These are phyloP conservation scores for Coemansia sp. DNA, from an alignment of 192 early-diverging fungal species.

Conservation along the genomic window DNA sequence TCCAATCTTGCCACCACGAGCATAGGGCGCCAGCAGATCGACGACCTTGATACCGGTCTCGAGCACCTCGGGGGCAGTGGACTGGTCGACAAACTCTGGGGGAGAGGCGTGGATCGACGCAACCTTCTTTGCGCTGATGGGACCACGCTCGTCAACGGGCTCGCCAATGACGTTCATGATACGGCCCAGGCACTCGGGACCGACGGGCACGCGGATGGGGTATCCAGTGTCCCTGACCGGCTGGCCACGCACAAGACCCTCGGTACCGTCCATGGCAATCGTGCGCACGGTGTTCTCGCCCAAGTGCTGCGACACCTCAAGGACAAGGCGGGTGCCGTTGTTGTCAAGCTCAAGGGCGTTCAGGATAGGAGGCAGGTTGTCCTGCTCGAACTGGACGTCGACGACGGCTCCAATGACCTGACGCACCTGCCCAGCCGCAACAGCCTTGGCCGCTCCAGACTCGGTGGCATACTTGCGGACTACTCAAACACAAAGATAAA, in stretches of 20 bases:
- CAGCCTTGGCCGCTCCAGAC: conserved; percentile 46
- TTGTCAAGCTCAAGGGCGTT: conserved; percentile 95
- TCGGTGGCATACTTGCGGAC: conserved; percentile 65
- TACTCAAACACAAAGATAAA: conserved; percentile 5
- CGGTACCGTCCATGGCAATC: conserved; percentile 99
- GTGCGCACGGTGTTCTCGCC: conserved; percentile 98
- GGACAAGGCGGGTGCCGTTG: conserved; percentile 79
- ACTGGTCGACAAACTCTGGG: conserved; percentile 94
- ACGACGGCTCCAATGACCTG: conserved; percentile 98
- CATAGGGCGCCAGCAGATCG: conserved; percentile 95
- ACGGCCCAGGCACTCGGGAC: conserved; percentile 92
- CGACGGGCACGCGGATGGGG: conserved; percentile 90
- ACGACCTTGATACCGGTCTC: conserved; percentile 99
- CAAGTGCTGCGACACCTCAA: conserved; percentile 95
- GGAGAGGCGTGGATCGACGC: conserved; percentile 89
- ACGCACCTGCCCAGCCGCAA: conserved; percentile 75
- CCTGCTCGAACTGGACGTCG: conserved; percentile 92
- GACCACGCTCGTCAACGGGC: conserved; percentile 97
- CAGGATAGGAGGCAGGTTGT: conserved; percentile 87
- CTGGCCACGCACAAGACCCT: conserved; percentile 96
- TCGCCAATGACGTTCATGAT: conserved; percentile 99
- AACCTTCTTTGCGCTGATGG: conserved; percentile 85
- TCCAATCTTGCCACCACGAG: conserved; percentile 98
- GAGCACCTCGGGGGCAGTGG: conserved; percentile 89
- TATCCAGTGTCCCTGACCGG: conserved; percentile 88